Percentiles rank a stretch among this genome's conserved stretches.
Conservation (phyloP, 768 basidiomycete species). For the Lactifluus pinguis region DNA sequence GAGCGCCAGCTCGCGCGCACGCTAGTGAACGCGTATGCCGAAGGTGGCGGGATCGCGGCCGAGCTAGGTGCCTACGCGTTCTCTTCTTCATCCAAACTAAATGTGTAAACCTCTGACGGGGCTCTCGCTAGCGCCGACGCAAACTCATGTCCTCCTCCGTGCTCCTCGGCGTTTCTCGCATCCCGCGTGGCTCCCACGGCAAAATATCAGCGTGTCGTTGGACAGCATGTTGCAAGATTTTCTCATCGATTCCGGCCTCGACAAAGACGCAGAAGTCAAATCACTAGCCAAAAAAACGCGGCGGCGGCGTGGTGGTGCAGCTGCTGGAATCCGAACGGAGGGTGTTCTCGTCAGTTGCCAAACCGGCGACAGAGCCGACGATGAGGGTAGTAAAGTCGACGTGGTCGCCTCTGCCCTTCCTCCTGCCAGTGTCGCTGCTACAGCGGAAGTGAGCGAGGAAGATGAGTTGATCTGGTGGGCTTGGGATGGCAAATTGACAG, state of each 20-base stretch:
- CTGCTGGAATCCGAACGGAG: conserved; percentile 26
- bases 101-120: neutral
- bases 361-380: neutral
- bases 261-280: neutral
- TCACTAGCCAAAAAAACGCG: conserved; percentile 18
- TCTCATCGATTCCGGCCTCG: conserved; percentile 24
- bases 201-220: conserved; percentile 32
- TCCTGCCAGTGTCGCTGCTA: neutral
- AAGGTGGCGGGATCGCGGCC: conserved; percentile 33
- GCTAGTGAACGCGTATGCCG: conserved; percentile 36
- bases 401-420: neutral
- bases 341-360: conserved; percentile 35
- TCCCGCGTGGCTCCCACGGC: conserved; percentile 39
- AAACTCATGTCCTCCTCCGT: conserved; percentile 38
- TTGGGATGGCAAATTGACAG: conserved; percentile 40
- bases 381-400: neutral
- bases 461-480: conserved; percentile 46
- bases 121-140: conserved; percentile 34
- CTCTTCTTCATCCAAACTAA: neutral
- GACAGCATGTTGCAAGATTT: conserved; percentile 31
- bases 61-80: conserved; percentile 30
- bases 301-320: conserved; percentile 3
- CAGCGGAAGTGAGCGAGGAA: conserved; percentile 25
- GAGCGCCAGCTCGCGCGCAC: conserved; percentile 38
- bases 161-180: conserved; percentile 41